phyloP scores from a whole-genome alignment of 805 yeast genomes.

The Zygosaccharomyces gambellarensis region DNA sequence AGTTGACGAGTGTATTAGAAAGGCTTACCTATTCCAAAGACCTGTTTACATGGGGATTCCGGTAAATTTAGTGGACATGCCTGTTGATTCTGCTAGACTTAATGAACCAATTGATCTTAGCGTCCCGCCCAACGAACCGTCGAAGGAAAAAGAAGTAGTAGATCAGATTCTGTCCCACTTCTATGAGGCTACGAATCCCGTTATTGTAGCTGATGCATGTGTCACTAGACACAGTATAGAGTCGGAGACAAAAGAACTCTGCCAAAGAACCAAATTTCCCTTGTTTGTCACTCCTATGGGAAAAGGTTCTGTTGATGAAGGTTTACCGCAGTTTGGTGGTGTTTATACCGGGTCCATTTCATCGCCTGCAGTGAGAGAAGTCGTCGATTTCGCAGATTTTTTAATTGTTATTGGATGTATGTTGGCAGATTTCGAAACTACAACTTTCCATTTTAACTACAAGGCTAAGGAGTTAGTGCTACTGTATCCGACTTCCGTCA shows the following conservation, averaged over 20 bases:
- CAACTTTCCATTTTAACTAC: slow-evolving; percentile 50
- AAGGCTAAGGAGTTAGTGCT: slow-evolving; percentile 50
- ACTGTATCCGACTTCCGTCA: slow-evolving; percentile 52
- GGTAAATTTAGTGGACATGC: slow-evolving; percentile 47
- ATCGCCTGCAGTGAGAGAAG: slow-evolving; percentile 41
- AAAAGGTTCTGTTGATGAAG: slow-evolving; percentile 60
- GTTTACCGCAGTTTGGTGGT: slow-evolving; percentile 51
- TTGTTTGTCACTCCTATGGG: slow-evolving; percentile 55
- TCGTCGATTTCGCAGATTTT: slow-evolving; percentile 52
- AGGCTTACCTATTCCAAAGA: slow-evolving; percentile 46
- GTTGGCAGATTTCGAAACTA: slow-evolving; percentile 55
- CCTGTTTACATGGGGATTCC: slow-evolving; percentile 77
- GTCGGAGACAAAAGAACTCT: slow-evolving; percentile 39
- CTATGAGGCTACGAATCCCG: slow-evolving; percentile 48
- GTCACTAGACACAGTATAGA: slow-evolving; percentile 52
- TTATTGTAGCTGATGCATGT: slow-evolving; percentile 59
- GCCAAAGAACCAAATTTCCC: slow-evolving; percentile 44
- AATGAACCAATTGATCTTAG: slow-evolving; percentile 32
- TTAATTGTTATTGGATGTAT: slow-evolving; percentile 62
- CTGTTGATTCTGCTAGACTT: slow-evolving; percentile 38
- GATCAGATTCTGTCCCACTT: slow-evolving; percentile 46
- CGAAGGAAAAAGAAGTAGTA: slow-evolving; percentile 33
- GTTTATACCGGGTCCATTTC: slow-evolving; percentile 58
- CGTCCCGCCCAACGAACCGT: slow-evolving; percentile 19
- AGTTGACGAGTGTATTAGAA: slow-evolving; percentile 41